Evolutionary conservation across 495 filamentous ascomycete species (phyloP), one percentile per base, ranked within the genome.

Genomic region (Penicillium alfredii): DNA sequence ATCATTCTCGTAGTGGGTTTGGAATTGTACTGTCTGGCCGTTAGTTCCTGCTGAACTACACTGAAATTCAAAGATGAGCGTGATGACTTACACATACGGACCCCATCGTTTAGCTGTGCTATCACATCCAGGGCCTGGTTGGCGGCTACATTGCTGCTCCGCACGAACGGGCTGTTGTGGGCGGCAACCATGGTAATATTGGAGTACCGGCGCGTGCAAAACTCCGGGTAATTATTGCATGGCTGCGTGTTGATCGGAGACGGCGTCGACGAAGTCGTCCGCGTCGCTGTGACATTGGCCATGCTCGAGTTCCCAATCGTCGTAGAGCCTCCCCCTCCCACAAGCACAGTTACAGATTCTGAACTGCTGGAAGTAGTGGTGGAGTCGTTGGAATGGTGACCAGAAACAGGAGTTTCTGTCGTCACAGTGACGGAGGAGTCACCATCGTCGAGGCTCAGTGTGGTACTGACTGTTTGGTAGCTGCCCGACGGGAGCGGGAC

Each of bases 151-250:
- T 84, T 82, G 52, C 82, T 77, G 50, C 69, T 49, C 20, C 53
- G 28, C 14, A 78, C 75, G 55, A 97, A 97, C 12, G 88, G 84
- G 20, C 82, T 88, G 65, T 95, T 95, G 64, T 97, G 81, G 9
- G 84, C 81, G 13, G 81, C 84, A 3, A 97, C 78, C 53, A 86
- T 70, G 36, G 88, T 92, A 56, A 97, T 85, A 58, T 95, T 92
- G 64, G 83, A 84, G 54, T 90, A 97, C 38, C 77, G 78, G 30
- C 88, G 73, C 6, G 53, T 57, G 62, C 90, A 97, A 51, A 94
- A 79, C 53, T 93, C 86, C n/a, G 77, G 62, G 48, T 90, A 85
- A 56, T 76, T 74, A 58, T 97, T 97, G 71, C 90, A 97, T 3
- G 87, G 79, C 38, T 73, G 77, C 1, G 80, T 85, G 49, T 86